Percentiles rank a stretch among this genome's conserved stretches.
phyloP scores from a whole-genome alignment of 1,139 yeast species.

The Pneumocystis sp. region DNA sequence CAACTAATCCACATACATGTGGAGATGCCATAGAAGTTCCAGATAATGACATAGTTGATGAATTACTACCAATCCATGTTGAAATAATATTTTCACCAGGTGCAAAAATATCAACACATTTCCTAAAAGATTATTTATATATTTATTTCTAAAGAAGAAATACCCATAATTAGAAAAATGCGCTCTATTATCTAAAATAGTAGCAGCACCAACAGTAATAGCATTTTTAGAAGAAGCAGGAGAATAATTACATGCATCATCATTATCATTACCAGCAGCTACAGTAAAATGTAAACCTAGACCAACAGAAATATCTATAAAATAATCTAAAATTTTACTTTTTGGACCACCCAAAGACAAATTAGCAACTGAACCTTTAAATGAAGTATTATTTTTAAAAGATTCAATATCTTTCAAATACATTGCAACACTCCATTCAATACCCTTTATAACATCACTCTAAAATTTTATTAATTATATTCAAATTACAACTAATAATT shows the following conservation, averaged over 20 bases:
- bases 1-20: constrained; percentile 71
- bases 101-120: constrained; percentile 30
- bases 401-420: constrained; percentile 25
- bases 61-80: constrained; percentile 65
- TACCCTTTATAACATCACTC: constrained; percentile 36
- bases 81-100: constrained; percentile 41
- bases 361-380: constrained; percentile 41
- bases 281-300: constrained; percentile 49
- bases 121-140: constrained; percentile 43
- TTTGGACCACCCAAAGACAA: constrained; percentile 52
- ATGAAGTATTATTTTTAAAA: constrained; percentile 22
- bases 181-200: constrained; percentile 36
- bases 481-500: not conserved
- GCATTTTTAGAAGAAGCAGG: constrained; percentile 48
- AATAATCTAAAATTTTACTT: constrained; percentile 36
- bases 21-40: constrained; percentile 99
- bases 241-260: constrained; percentile 46
- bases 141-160: constrained; percentile 68
- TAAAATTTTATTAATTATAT: not conserved
- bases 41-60: constrained; percentile 77
- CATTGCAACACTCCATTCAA: constrained; percentile 29
- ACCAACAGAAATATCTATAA: constrained; percentile 45
- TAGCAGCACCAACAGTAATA: constrained; percentile 47
- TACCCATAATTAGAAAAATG: constrained; percentile 51
- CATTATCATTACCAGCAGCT: constrained; percentile 55